Evolutionary conservation across 495 filamentous ascomycete species (phyloP), one percentile per base, ranked within the genome.

Genomic region (Annulohypoxylon moriforme): DNA sequence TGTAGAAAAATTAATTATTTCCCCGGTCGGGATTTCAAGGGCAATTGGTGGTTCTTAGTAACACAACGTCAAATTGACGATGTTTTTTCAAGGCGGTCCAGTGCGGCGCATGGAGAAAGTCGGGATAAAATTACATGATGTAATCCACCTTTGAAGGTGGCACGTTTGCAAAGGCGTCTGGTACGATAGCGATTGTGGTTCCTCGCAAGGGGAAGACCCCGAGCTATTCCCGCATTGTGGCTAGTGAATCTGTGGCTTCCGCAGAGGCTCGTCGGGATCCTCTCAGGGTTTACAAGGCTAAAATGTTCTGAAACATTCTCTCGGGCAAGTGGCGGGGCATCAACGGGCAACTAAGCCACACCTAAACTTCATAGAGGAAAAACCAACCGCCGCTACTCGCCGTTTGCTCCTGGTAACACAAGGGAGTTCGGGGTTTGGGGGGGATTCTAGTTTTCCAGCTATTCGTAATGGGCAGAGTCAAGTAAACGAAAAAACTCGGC

Each of bases 101-200:
- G n/a, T n/a, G 11, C 29, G 27, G 47, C 34, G 53, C 60, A 57
- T 68, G 70, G 70, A 57, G 65, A 73, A 73, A 68, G 47, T 69
- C 70, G 70, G 70, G 33, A 57, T 64, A 61, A 64, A 68, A 68
- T 68, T 68, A 73, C 70, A 73, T 73, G 65, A 69, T 73, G 71
- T 69, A 69, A 69, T 69, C 71, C 65, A 69, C 65, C 31, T 22
- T 40, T 40, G 11, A n/a, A 52, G 22, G 55, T 73, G 71, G 71
- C 42, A 73, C 66, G 71, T 73, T 73, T 58, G 2, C 29, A 4
- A 13, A 13, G 42, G 11, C n/a, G 38, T 33, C 70, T 72, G 66
- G 65, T 73, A 73, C 71, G 71, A 73, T 69, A n/a, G 49, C 56
- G 42, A 50, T 52, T 52, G 20, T 68, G 64, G 56, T 24, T 44